These are phyloP conservation scores for Rhizopogon vinicolor DNA, from an alignment of 768 basidiomycete genomes.

Conservation along the genomic window DNA sequence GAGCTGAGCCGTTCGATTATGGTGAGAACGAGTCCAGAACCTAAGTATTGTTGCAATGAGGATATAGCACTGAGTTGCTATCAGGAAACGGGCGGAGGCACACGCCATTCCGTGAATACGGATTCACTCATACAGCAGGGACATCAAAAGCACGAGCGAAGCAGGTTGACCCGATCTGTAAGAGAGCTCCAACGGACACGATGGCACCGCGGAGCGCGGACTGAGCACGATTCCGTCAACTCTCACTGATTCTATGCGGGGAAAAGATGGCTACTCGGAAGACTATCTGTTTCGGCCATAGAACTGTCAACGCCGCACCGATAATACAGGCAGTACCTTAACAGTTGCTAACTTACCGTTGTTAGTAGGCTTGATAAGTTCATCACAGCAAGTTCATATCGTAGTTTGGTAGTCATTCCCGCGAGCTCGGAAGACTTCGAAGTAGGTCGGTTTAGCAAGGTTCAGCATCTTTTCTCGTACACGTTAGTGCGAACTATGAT, in stretches of 20 bases:
- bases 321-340: not conserved
- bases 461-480: not conserved
- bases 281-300: conserved; percentile 4
- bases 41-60: not conserved
- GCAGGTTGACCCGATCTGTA: not conserved
- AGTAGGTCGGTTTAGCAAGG: not conserved
- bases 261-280: conserved; percentile 6
- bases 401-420: not conserved
- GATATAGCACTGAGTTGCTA: not conserved
- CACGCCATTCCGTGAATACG: not conserved
- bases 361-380: not conserved
- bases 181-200: not conserved
- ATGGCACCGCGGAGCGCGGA: conserved; percentile 15
- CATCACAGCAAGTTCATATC: not conserved
- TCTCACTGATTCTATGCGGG: conserved; percentile 6
- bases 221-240: not conserved
- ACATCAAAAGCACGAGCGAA: not conserved
- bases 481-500: conserved; percentile 8
- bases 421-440: conserved; percentile 5
- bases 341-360: not conserved
- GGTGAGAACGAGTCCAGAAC: not conserved
- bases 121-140: not conserved
- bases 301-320: conserved; percentile 1
- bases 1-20: not conserved
- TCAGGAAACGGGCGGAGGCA: not conserved